Conservation (phyloP, 2,329 filamentous ascomycete species). For the Botrytis porri region DNA sequence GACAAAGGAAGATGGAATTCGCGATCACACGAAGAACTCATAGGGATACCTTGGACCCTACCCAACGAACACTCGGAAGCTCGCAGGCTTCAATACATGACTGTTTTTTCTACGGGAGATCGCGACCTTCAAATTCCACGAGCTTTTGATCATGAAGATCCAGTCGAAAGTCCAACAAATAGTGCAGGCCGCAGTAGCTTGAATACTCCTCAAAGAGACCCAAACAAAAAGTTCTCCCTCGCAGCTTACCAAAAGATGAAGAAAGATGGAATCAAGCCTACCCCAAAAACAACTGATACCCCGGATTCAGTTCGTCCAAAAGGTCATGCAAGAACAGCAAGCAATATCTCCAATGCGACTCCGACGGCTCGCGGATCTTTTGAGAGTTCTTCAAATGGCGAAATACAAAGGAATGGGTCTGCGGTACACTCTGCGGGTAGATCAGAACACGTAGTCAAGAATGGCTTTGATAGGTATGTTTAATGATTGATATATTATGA, state of each 20-base stretch:
- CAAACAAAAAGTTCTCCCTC: conserved; percentile 36
- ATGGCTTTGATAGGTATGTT: conserved; percentile 18
- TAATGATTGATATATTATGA: background rate
- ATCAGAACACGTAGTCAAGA: conserved; percentile 16
- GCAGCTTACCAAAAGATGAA: conserved; percentile 38
- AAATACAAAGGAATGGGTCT: conserved; percentile 28
- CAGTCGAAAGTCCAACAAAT: conserved; percentile 27
- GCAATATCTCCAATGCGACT: conserved; percentile 24
- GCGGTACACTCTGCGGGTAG: conserved; percentile 13
- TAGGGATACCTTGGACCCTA: conserved; percentile 31
- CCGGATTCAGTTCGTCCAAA: conserved; percentile 22
- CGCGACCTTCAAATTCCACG: conserved; percentile 32
- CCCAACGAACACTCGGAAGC: conserved; percentile 35
- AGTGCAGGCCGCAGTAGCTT: conserved; percentile 33
- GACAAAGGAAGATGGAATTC: background rate
- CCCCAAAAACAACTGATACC: conserved; percentile 23
- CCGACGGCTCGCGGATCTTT: conserved; percentile 29
- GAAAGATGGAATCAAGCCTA: conserved; percentile 32
- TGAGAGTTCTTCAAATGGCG: conserved; percentile 25
- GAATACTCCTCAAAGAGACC: conserved; percentile 33
- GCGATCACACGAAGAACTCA: conserved; percentile 22
- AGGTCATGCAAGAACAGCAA: conserved; percentile 28
- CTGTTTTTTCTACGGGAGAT: conserved; percentile 31
- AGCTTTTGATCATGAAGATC: conserved; percentile 35
- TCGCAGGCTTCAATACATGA: conserved; percentile 37